These are phyloP conservation scores for Areca catechu DNA, from an alignment of 176 grass and related monocot genomes.

Conservation along the genomic window DNA sequence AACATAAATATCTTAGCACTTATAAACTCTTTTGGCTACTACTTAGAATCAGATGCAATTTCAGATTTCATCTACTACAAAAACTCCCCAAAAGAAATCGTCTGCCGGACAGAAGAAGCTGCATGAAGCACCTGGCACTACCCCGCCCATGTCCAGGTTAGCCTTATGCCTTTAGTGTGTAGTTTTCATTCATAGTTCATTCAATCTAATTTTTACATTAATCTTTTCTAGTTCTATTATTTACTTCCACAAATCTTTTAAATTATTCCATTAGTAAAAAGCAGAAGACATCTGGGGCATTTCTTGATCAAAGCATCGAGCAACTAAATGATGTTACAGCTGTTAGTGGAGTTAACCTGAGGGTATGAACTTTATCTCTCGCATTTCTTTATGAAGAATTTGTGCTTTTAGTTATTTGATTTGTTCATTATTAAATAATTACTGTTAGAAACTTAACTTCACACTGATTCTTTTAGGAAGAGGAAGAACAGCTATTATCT, in stretches of 20 bases:
- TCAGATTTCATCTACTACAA: slow-evolving; percentile 52
- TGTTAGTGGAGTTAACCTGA: slow-evolving; percentile 97
- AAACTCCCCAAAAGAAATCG: slow-evolving; percentile 71
- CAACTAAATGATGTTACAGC: slow-evolving; percentile 98
- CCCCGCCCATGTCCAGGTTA: slow-evolving; percentile 66
- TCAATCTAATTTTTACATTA: background rate
- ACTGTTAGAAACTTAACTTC: background rate
- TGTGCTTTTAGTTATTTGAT: no score
- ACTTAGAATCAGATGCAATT: slow-evolving; percentile 1
- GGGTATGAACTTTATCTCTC: slow-evolving; percentile 31
- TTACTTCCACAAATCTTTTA: slow-evolving; percentile 9
- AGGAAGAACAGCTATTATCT: slow-evolving; percentile 91
- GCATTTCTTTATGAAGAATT: no score
- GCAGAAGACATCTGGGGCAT: slow-evolving; percentile 70
- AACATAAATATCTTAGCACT: no score
- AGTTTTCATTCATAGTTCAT: slow-evolving; percentile 6
- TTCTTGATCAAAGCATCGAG: slow-evolving; percentile 93
- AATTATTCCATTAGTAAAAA: slow-evolving; percentile 64
- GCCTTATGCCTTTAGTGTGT: slow-evolving; percentile 16
- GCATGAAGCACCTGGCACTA: slow-evolving; percentile 44
- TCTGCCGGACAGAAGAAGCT: slow-evolving; percentile 89
- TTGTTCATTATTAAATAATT: no score
- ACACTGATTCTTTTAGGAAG: slow-evolving; percentile 44
- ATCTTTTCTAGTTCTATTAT: background rate
- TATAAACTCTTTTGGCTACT: background rate